Evolutionary conservation across 768 basidiomycete genomes (phyloP).

Genomic region (Amanita pseudoporphyria): DNA sequence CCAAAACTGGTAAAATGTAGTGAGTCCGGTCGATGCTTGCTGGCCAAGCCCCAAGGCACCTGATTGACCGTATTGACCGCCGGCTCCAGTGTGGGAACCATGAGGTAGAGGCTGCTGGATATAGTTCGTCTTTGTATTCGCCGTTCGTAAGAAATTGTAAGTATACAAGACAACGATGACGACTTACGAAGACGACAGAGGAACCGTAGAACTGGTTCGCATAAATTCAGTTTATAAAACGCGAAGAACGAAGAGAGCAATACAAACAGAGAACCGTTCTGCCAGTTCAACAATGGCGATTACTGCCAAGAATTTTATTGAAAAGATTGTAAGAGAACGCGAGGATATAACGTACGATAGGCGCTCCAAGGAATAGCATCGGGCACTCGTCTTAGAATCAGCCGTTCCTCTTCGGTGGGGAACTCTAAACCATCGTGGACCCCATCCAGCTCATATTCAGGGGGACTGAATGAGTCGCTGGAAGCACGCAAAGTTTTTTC

Average conservation of each 20-base stretch:
- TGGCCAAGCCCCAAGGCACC: slow-evolving; percentile 64
- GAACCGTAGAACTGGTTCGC: slow-evolving; percentile 31
- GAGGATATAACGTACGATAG: slow-evolving; percentile 36
- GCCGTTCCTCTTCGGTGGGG: slow-evolving; percentile 53
- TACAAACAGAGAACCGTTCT: slow-evolving; percentile 61
- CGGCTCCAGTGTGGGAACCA: slow-evolving; percentile 59
- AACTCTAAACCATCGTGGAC: slow-evolving; percentile 48
- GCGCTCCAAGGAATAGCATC: slow-evolving; percentile 51
- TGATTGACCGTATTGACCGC: slow-evolving; percentile 41
- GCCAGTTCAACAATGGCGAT: slow-evolving; percentile 61
- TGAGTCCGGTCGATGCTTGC: slow-evolving; percentile 61
- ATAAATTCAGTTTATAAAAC: neutral
- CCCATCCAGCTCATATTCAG: slow-evolving; percentile 1
- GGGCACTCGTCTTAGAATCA: slow-evolving; percentile 49
- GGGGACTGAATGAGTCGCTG: too few species aligned
- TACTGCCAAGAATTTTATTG: slow-evolving; percentile 25
- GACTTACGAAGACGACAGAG: slow-evolving; percentile 42
- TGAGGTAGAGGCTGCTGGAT: slow-evolving; percentile 62
- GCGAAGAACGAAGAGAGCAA: neutral
- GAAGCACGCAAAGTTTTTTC: too few species aligned
- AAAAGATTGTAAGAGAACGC: too few species aligned
- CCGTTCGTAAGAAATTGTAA: too few species aligned
- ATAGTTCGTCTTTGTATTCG: slow-evolving; percentile 76
- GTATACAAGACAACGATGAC: too few species aligned
- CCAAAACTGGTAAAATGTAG: slow-evolving; percentile 68